These are phyloP conservation scores for Calonectria leucothoes DNA, from an alignment of 2,329 filamentous ascomycete species.

Conservation along the genomic window DNA sequence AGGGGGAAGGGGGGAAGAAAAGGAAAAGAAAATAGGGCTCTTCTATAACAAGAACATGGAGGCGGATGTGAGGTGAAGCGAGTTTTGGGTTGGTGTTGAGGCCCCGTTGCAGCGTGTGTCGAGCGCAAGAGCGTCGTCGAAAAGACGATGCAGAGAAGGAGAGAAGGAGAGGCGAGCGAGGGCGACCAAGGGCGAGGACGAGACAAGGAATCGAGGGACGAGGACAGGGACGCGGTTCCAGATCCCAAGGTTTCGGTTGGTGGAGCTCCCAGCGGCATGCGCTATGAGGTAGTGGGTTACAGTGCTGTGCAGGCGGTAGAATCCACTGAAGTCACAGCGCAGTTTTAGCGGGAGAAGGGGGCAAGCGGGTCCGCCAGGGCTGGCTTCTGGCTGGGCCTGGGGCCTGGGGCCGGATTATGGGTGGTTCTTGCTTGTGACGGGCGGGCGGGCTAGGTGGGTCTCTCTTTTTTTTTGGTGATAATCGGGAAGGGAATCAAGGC, in stretches of 20 bases:
- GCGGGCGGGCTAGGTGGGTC: not conserved
- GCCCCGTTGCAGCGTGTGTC: slow-evolving; percentile 1
- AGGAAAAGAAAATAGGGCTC: slow-evolving; percentile 37
- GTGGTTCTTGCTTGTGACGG: not conserved
- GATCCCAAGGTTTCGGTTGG: slow-evolving; percentile 17
- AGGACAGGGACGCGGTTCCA: slow-evolving; percentile 6
- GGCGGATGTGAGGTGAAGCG: slow-evolving; percentile 21
- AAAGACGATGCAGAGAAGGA: slow-evolving; percentile 30
- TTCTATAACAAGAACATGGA: slow-evolving; percentile 52
- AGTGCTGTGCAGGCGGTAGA: not conserved
- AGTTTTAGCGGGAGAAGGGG: slow-evolving; percentile 4
- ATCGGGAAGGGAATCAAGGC: not conserved
- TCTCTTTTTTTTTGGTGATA: not conserved
- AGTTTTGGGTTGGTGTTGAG: slow-evolving; percentile 4
- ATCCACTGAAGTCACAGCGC: slow-evolving; percentile 10
- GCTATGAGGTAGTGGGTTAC: slow-evolving; percentile 4
- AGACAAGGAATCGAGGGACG: slow-evolving; percentile 22
- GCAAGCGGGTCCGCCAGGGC: slow-evolving; percentile 6
- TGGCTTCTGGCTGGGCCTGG: not conserved
- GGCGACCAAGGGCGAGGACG: slow-evolving; percentile 30
- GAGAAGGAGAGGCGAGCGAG: slow-evolving; percentile 11
- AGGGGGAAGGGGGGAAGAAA: slow-evolving; percentile 23
- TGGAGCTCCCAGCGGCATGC: slow-evolving; percentile 12
- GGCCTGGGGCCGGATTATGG: not conserved
- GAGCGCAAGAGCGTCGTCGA: slow-evolving; percentile 31